Base-by-base conservation (phyloP, 805 yeast genomes). In the Millerozyma miso region DNA sequence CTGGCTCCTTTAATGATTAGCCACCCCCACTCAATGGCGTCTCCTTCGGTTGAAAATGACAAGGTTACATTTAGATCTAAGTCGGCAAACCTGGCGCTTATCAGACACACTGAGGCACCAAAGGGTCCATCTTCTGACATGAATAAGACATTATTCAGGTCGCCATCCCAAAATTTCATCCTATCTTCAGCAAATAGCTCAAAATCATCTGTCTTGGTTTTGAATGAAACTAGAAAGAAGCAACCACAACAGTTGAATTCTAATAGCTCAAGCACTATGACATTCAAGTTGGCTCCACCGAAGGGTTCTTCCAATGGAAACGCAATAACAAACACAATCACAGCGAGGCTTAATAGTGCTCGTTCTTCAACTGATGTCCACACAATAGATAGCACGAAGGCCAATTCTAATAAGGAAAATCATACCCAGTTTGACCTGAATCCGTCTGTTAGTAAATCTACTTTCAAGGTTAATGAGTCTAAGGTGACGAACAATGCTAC, bases 281-380 rank as follows among this genome's bases (percentile, higher is more conserved):
- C 70, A 2, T 65, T 65, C 52, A 66, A 65, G 45, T 58, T 66
- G 53, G 55, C 58, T 20, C 62, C 65, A 19, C 46, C 55, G 19
- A 56, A 61, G 48, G 39, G 47, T 34, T 44, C 53, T 19, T 32
- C 34, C 7, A 32, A 13, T 13, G 7, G 49, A 52, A 23, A 6
- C 29, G 4, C 38, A 18, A 13, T 14, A 12, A 12, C 38, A 4
- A 26, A 19, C 1, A 19, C 38, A 18, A 13, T 12, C 14, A 15
- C 38, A 19, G 20, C 19, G 29, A 35, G 20, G 20, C 38, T 19
- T 4, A 18, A 12, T 13, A 23, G 10, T 23, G 29, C 10, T 23
- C 6, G 6, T 10, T 23, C 10, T 10, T 23, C 29, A 6, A 23
- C 6, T 23, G 29, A 23, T 23, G n/a, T n/a, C n/a, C 10, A 23